Percentiles rank a stretch among this genome's conserved stretches.
Evolutionary conservation across 1,284 basidiomycete genomes (phyloP).

Genomic region (Tremellales sp.): DNA sequence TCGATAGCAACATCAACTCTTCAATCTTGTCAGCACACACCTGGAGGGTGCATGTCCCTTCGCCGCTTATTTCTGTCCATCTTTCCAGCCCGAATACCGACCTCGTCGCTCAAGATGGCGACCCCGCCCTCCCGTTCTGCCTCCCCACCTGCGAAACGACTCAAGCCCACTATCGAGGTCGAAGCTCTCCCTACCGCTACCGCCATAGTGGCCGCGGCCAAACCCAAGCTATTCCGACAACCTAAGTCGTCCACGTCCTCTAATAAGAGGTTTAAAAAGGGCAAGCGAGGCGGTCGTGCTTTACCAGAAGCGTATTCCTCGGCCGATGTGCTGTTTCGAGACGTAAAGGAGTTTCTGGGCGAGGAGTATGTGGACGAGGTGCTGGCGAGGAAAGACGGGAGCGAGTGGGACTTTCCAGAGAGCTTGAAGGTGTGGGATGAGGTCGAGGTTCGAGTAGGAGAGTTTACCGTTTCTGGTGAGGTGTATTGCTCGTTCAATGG

Average conservation of each 20-base stretch:
- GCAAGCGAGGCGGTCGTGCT: slow-evolving; percentile 17
- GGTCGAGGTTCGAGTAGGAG: slow-evolving; percentile 60
- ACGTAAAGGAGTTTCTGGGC: slow-evolving; percentile 67
- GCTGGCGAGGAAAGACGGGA: slow-evolving; percentile 54
- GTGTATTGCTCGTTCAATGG: background rate
- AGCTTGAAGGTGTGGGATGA: slow-evolving; percentile 57
- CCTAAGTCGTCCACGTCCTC: no score
- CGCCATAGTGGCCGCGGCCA: background rate
- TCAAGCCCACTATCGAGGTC: slow-evolving; percentile 11
- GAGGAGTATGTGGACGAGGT: slow-evolving; percentile 56
- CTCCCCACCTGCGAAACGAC: slow-evolving; percentile 26
- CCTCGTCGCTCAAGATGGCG: slow-evolving; percentile 12
- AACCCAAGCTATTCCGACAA: no score
- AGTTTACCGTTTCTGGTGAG: slow-evolving; percentile 30
- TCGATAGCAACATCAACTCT: no score
- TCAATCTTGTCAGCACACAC: no score
- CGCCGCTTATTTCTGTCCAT: background rate
- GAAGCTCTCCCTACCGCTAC: background rate
- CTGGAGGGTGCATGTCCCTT: background rate
- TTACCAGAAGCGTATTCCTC: slow-evolving; percentile 63
- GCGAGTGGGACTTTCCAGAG: slow-evolving; percentile 50
- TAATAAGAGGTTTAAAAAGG: no score
- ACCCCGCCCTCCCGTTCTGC: slow-evolving; percentile 3
- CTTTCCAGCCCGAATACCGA: background rate
- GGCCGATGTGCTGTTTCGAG: slow-evolving; percentile 71